Conservation (phyloP, 2,329 filamentous ascomycete genomes). For the Trichophyton schoenleinii region DNA sequence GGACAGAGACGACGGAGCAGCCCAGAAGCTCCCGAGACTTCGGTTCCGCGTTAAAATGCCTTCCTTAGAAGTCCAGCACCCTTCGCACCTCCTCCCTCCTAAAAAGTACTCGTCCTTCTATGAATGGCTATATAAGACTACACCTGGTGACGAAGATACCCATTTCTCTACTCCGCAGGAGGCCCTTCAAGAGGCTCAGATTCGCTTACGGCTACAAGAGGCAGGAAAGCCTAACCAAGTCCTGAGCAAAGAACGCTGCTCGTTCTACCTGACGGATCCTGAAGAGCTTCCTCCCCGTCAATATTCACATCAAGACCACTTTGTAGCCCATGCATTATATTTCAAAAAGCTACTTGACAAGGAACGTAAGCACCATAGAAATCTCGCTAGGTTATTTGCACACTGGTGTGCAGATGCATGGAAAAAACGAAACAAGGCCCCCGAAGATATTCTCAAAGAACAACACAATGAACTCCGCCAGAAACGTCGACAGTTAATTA, state of each 20-base stretch:
- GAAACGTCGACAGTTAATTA: slow-evolving; percentile 60
- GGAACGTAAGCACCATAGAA: slow-evolving; percentile 66
- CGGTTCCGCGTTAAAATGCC: slow-evolving; percentile 42
- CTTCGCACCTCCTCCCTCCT: slow-evolving; percentile 36
- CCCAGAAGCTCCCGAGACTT: slow-evolving; percentile 23
- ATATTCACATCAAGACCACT: slow-evolving; percentile 78
- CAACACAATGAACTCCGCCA: slow-evolving; percentile 53
- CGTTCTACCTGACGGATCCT: slow-evolving; percentile 59
- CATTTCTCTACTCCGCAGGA: slow-evolving; percentile 44
- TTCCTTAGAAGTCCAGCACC: slow-evolving; percentile 39
- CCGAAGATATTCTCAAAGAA: slow-evolving; percentile 71
- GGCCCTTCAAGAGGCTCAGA: slow-evolving; percentile 53
- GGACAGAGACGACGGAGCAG: slow-evolving; percentile 6
- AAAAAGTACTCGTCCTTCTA: slow-evolving; percentile 42
- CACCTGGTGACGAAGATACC: slow-evolving; percentile 33
- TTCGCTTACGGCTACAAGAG: slow-evolving; percentile 57
- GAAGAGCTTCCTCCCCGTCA: slow-evolving; percentile 62
- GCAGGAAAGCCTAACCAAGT: slow-evolving; percentile 65
- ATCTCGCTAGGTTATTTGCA: slow-evolving; percentile 66
- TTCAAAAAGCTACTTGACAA: slow-evolving; percentile 68
- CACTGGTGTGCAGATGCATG: slow-evolving; percentile 36
- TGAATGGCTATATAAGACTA: slow-evolving; percentile 52
- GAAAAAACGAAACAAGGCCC: slow-evolving; percentile 31
- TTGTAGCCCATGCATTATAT: slow-evolving; percentile 64
- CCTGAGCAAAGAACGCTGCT: slow-evolving; percentile 57